Percentiles rank a stretch among this genome's conserved stretches.
Evolutionary conservation across 441 rosid species (phyloP).

Genomic region (Pelargonium citronellum): DNA sequence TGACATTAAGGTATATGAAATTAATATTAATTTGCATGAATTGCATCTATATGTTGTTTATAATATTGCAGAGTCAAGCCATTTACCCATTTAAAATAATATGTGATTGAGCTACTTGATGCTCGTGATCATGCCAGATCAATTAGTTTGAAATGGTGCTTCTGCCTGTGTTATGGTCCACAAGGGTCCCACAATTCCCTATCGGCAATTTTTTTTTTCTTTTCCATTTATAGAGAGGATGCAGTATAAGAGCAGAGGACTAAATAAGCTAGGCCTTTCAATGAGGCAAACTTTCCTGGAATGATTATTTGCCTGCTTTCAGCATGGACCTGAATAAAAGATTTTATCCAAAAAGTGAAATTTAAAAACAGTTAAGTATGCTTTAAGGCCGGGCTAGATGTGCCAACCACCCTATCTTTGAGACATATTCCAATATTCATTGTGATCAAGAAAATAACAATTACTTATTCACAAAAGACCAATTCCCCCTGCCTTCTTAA

Average conservation of each 20-base stretch:
- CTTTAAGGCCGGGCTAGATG: not conserved
- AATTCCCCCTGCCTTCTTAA: not conserved
- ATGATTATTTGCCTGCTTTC: no score
- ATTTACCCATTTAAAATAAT: not conserved
- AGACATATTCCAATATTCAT: not conserved
- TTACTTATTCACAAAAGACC: not conserved
- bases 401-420: not conserved
- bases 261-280: no score
- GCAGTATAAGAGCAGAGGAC: no score
- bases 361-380: not conserved
- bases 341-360: not conserved
- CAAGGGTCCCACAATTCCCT: no score
- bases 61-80: not conserved
- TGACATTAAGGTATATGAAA: constrained; percentile 31
- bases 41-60: not conserved
- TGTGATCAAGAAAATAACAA: not conserved
- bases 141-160: no score
- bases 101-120: not conserved
- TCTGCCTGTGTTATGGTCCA: no score
- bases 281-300: no score
- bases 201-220: not conserved
- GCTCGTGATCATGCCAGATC: not conserved
- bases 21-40: not conserved
- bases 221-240: not conserved
- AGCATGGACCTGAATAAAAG: no score